Conservation (phyloP, 2,329 filamentous ascomycete genomes). For the Neofusicoccum kwambonambiense region DNA sequence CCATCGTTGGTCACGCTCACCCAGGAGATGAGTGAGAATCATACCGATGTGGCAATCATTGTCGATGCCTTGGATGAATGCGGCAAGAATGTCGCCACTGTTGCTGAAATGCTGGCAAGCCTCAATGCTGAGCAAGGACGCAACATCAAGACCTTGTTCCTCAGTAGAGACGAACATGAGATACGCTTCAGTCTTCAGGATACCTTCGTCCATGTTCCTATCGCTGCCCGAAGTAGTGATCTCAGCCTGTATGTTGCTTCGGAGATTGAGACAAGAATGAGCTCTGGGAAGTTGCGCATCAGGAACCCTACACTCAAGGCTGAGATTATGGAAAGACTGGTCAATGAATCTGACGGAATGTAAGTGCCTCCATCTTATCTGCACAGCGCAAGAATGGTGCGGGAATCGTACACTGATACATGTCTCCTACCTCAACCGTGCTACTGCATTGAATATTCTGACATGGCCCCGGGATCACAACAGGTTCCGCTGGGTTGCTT, state of each 20-base stretch:
- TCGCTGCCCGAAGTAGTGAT: neutral
- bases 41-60: slow-evolving; percentile 23
- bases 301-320: neutral
- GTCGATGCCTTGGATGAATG: slow-evolving; percentile 33
- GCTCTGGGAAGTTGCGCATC: neutral
- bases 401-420: no score
- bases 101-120: slow-evolving; percentile 12
- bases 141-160: neutral
- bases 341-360: neutral
- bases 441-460: no score
- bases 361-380: neutral
- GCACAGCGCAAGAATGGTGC: no score
- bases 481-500: neutral
- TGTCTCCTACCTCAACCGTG: no score
- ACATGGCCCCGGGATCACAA: no score
- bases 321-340: neutral
- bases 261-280: neutral
- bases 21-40: slow-evolving; percentile 19
- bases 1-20: slow-evolving; percentile 18
- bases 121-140: neutral
- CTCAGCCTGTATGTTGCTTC: neutral
- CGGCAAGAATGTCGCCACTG: slow-evolving; percentile 13
- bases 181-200: neutral
- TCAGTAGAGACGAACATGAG: neutral
- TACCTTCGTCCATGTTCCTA: neutral